Evolutionary conservation across 441 rosid genomes (phyloP), one percentile per base, ranked within the genome.

Genomic region (Erodium moschatum): DNA sequence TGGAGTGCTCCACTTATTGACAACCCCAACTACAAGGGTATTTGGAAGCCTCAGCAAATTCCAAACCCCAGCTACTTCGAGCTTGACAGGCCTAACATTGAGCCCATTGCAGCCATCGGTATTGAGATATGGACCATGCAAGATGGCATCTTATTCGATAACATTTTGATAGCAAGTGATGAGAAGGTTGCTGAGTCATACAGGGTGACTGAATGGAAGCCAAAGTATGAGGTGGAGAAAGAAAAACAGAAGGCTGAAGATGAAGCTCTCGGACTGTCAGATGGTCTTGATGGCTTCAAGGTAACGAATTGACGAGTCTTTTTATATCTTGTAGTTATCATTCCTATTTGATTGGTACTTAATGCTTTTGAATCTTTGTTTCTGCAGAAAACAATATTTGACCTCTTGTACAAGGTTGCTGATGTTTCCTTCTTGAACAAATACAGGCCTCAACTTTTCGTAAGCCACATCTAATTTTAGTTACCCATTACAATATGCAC

Each of bases 61-160:
- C 75, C 76, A 0, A 79, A 73, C 64, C 75, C 81, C 19, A 42
- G 70, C 10, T 75, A 75, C 75, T 75, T 75, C 48, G 79, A 73
- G 70, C 72, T 70, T 66, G 69, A 70, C 9, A 62, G 65, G 60
- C 79, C 79, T 0, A 35, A 75, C 65, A 75, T 79, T 65, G 81
- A 79, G 75, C 79, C 79, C 15, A 70, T 75, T 24, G 67, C 77
- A 64, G 81, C 81, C 42, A 63, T 75, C 21, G 81, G 79, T 12
- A 75, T 79, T 35, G 81, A 79, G 78, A 75, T 79, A 16, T 79
- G 79, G 81, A 79, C 81, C 7, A 79, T 75, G 81, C 79, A 79
- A 48, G 79, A 73, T 64, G 79, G 79, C 63, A 73, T 79, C 38
- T 65, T 79, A 74, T 79, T 75, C 15, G 77, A 79, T 52, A 79